Evolutionary conservation across 257 asterid species (phyloP), one percentile per base, ranked within the genome.

Genomic region (Gardenia jasminoides): DNA sequence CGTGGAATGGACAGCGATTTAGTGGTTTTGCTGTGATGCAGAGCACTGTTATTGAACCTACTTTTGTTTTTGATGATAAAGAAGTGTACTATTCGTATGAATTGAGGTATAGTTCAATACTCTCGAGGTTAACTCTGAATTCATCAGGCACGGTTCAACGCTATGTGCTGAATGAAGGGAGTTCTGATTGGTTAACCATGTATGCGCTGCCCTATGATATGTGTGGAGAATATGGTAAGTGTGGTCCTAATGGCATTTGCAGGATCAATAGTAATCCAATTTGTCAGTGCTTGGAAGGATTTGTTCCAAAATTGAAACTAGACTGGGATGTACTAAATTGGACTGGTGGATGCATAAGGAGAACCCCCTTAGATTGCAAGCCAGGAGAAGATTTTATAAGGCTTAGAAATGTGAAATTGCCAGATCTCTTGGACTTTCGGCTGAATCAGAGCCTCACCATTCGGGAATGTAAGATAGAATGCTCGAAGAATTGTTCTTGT

Each of bases 171-270:
- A 36, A 54, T 54, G 76, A 78, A 65, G 76, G 80, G 26, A 68
- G 33, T 1, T 69, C 70, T 10, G 56, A 67, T 39, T 77, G 87
- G 80, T 24, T 26, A 41, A 8, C 9, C 31, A 47, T 56, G 31
- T 59, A 71, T 68, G 50, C 69, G 54, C 64, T 58, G 19, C 81
- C 58, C 9, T 26, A 48, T 33, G 84, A 72, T 54, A 33, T 13
- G 30, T 83, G 87, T 77, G 82, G 41, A 17, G 75, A 33, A 46
- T 83, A 80, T 48, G 80, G 43, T 0, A 47, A 66, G 15, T 83
- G 84, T 79, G 84, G 87, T 30, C 76, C 80, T 30, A 80, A 80
- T 67, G 77, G 80, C 11, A 67, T 75, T 20, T 83, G 86, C 74
- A 70, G 36, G 1, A 72, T 58, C 26, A 54, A 77, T 9, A 22